These are phyloP conservation scores for Brachypodium distachyon DNA, from an alignment of 202 grass and related monocot genomes.

Conservation along the genomic window DNA sequence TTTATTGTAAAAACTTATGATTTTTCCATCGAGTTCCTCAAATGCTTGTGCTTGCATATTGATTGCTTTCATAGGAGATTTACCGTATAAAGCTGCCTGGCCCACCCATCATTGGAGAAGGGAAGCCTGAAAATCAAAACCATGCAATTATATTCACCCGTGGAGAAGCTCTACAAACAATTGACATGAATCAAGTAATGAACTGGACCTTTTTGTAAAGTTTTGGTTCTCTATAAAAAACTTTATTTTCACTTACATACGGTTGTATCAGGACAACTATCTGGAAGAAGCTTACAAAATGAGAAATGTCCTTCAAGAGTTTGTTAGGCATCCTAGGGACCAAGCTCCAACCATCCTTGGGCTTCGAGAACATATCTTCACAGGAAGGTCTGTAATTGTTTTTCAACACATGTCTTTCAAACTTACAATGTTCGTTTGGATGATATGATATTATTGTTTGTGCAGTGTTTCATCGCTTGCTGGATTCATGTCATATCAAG, in stretches of 20 bases:
- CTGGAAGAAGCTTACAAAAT: conserved; percentile 99
- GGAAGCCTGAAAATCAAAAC: conserved; percentile 98
- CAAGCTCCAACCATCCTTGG: conserved; percentile 79
- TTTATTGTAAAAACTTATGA: not conserved
- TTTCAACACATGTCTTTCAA: conserved; percentile 1
- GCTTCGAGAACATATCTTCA: conserved; percentile 93
- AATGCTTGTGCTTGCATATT: conserved; percentile 1
- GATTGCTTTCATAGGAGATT: conserved; percentile 58
- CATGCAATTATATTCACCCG: conserved; percentile 98
- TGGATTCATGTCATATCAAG: conserved; percentile 98
- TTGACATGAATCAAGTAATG: conserved; percentile 96
- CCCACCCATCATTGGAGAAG: conserved; percentile 81
- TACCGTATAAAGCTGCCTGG: conserved; percentile 84
- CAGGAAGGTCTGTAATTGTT: conserved; percentile 59
- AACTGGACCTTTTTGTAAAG: conserved; percentile 3
- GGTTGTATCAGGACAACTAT: conserved; percentile 72
- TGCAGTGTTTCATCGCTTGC: conserved; percentile 96
- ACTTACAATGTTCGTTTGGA: not conserved
- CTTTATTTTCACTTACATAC: not conserved
- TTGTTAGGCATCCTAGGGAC: conserved; percentile 49
- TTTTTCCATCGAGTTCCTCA: not conserved
- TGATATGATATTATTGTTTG: conserved; percentile 13
- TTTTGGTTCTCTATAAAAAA: not conserved
- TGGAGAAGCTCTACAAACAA: conserved; percentile 88
- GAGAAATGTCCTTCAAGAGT: conserved; percentile 97